Base-by-base conservation (phyloP, 106 monocot species). In the Ottelia alismoides region DNA sequence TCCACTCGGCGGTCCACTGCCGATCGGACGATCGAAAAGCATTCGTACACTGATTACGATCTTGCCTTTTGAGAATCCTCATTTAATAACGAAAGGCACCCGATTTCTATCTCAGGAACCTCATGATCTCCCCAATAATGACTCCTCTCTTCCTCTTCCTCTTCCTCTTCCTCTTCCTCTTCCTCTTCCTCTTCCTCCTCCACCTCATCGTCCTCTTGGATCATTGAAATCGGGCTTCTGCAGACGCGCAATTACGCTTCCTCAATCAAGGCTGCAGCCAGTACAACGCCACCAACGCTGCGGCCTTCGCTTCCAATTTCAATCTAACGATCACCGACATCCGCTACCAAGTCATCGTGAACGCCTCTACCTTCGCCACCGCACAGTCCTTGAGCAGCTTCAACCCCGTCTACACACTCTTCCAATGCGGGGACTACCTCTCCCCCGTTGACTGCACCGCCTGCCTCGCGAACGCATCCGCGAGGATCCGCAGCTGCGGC, bases 221-320 rank as follows among this genome's bases (percentile, higher is more conserved):
- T n/a, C n/a, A n/a, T n/a, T n/a, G n/a, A n/a, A n/a, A n/a, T n/a
- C n/a, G n/a, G n/a, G 27, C 30, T 53, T 25, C 64, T 40, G 69
- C 56, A 16, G 76, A 73, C 62, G 56, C 72, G 3, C 76, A 69
- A 47, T 63, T 67, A 20, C 73, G 60, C 49, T 47, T 66, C 28
- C 65, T 82, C 28, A 65, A 73, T 53, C 3, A 43, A 4, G 82
- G 73, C 40, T 82, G 82, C 65, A 82, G 82, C 70, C 72, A 66
- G 57, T 82, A 82, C 76, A 82, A 82, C 65, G 68, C 60, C 47
- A 62, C 70, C 52, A 22, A 61, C 27, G 23, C 59, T 25, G 24
- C 63, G 30, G 29, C 35, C 69, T 76, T 72, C 75, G 0, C 61
- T 30, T 20, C 58, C 53, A 51, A 56, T 5, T 31, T 60, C 22